Evolutionary conservation across 2,329 filamentous ascomycete genomes (phyloP), one percentile per base, ranked within the genome.

Genomic region (Boeremia lycopersici): DNA sequence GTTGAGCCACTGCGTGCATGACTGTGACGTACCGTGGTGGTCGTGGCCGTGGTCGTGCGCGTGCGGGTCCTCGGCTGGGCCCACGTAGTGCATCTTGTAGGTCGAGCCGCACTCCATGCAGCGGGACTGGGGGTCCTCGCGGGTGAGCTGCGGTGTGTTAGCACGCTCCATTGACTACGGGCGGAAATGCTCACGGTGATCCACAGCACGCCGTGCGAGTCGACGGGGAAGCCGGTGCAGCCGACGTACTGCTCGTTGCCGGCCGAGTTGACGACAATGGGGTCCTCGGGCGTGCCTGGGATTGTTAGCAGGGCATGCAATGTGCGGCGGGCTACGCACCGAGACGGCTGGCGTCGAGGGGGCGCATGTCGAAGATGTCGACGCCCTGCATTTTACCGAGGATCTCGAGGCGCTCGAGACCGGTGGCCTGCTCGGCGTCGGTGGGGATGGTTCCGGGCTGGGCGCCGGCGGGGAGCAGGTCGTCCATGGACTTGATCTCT

Each of bases 371-470:
- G 82, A 99, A 99, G 76, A 98, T 84, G 76, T 99, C 95, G 71
- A 97, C 83, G 66, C 95, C 93, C 84, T 98, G 91, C 89, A 98
- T 96, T 87, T 99, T 99, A 81, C 95, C 95, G 77, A 99, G 84
- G 74, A 99, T 95, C 81, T 99, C 95, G 69, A 99, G 86, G 86
- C 95, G 93, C 84, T 99, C 95, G 57, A 98, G 85, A 90, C 95
- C 95, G 69, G 95, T 98, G 57, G 95, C 82, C 79, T 99, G 95
- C 78, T 98, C 92, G 76, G 96, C 79, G 79, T 99, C 95, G 80
- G 91, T 96, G 65, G 95, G 91, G 66, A 99, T 83, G 76, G 89
- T 90, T 75, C 95, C 93, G 63, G 87, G 81, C 69, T 85, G 78
- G 70, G 89, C 92, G 82, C 95, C 95, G 30, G 91, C 90, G 62